Conservation (phyloP, 129 eudicot species). For the Flaveria bidentis region DNA sequence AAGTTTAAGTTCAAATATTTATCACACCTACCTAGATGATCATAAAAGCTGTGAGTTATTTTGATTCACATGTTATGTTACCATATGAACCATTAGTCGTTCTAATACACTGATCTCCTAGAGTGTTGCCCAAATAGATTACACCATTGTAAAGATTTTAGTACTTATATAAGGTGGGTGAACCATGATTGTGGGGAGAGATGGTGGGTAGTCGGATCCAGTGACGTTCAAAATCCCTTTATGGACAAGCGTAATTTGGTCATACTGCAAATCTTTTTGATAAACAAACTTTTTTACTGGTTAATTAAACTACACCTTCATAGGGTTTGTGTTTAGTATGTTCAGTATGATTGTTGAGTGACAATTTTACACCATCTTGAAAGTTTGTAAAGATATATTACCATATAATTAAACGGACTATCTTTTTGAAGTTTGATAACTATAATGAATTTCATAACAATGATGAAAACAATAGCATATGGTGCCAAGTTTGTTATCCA, state of each 20-base stretch:
- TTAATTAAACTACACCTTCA: background rate
- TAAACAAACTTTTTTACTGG: background rate
- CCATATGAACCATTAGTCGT: background rate
- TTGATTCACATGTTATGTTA: constrained; percentile 9
- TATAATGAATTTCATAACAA: background rate
- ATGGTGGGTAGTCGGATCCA: background rate
- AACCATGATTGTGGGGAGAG: constrained; percentile 4
- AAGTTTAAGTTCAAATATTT: background rate
- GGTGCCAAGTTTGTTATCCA: background rate
- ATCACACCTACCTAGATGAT: background rate
- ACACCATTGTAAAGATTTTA: background rate
- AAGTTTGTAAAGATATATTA: constrained; percentile 1
- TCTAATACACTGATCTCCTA: background rate
- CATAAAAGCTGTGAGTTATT: background rate
- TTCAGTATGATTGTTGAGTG: background rate
- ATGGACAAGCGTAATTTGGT: constrained; percentile 8
- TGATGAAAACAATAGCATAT: constrained; percentile 2
- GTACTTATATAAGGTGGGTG: constrained; percentile 19
- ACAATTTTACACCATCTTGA: background rate
- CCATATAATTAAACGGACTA: background rate
- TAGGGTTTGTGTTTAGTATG: constrained; percentile 5
- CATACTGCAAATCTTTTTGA: constrained; percentile 11
- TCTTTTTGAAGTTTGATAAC: background rate
- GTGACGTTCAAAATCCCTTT: background rate
- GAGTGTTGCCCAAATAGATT: background rate